These are phyloP conservation scores for Mortierella sp. DNA, from an alignment of 371 early-diverging fungal genomes.

Conservation along the genomic window DNA sequence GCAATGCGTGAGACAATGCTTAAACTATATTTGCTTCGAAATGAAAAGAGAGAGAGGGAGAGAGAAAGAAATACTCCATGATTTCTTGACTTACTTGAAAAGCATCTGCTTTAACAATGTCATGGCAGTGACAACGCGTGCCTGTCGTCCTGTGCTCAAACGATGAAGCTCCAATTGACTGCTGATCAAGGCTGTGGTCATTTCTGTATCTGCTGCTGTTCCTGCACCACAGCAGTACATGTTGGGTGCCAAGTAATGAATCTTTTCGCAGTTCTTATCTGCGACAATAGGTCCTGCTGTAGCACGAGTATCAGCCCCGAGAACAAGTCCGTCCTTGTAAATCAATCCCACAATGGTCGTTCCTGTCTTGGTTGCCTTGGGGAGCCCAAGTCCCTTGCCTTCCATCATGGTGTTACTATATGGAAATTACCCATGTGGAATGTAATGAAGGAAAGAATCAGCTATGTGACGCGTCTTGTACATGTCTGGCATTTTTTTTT, in stretches of 20 bases:
- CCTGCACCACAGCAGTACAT: slow-evolving; percentile 99
- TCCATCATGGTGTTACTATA: slow-evolving; percentile 82
- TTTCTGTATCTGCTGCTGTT: slow-evolving; percentile 99
- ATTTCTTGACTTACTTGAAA: slow-evolving; percentile 82
- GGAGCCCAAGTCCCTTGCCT: slow-evolving; percentile 82
- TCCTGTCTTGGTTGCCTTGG: slow-evolving; percentile 97
- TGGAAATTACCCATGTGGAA: not conserved
- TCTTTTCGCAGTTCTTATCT: slow-evolving; percentile 99
- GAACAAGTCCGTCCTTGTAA: slow-evolving; percentile 97
- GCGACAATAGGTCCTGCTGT: slow-evolving; percentile 99
- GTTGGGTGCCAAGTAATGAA: slow-evolving; percentile 98
- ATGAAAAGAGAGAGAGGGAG: not conserved
- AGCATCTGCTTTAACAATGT: slow-evolving; percentile 97
- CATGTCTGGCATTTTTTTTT: not conserved
- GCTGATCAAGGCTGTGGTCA: slow-evolving; percentile 94
- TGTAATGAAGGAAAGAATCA: not conserved
- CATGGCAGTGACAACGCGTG: slow-evolving; percentile 95
- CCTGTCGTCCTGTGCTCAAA: slow-evolving; percentile 89
- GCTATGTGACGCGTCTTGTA: slow-evolving; percentile 20
- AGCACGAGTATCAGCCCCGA: slow-evolving; percentile 99
- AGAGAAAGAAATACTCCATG: not conserved
- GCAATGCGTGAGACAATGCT: not conserved
- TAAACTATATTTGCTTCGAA: no score
- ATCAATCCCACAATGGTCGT: slow-evolving; percentile 98
- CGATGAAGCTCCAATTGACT: slow-evolving; percentile 95